Percentiles rank a stretch among this genome's conserved stretches.
These are phyloP conservation scores for Pyrenophora teres DNA, from an alignment of 2,329 filamentous ascomycete genomes.

Conservation along the genomic window DNA sequence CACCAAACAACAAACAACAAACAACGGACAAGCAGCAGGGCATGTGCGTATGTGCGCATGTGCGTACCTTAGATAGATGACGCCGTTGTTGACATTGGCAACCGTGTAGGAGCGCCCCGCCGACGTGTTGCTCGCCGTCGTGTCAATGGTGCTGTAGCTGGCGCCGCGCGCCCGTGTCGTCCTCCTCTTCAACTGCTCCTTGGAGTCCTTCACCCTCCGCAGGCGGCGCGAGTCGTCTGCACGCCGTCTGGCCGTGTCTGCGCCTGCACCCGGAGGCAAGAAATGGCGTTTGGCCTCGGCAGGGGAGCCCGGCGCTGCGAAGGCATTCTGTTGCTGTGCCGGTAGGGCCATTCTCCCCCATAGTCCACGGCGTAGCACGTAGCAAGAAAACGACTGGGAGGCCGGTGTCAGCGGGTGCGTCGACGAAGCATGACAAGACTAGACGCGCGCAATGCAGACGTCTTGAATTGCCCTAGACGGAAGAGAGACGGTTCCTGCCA, in stretches of 20 bases:
- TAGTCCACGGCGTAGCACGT: slow-evolving; percentile 29
- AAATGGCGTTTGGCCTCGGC: slow-evolving; percentile 33
- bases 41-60: background rate
- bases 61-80: slow-evolving; percentile 54
- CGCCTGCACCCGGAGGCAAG: slow-evolving; percentile 22
- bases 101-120: slow-evolving; percentile 53
- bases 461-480: slow-evolving; percentile 29
- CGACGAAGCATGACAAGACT: slow-evolving; percentile 18
- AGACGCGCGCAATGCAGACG: slow-evolving; percentile 32
- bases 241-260: slow-evolving; percentile 37
- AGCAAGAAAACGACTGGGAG: slow-evolving; percentile 6
- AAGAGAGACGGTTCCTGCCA: slow-evolving; percentile 30
- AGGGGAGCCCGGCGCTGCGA: slow-evolving; percentile 35
- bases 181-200: slow-evolving; percentile 43
- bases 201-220: slow-evolving; percentile 45
- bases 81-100: slow-evolving; percentile 54
- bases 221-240: slow-evolving; percentile 39
- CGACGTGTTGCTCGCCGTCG: slow-evolving; percentile 30
- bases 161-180: slow-evolving; percentile 37
- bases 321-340: slow-evolving; percentile 39
- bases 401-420: slow-evolving; percentile 24
- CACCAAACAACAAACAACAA: background rate
- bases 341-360: slow-evolving; percentile 45
- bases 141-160: slow-evolving; percentile 42
- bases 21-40: too few relatives aligned